Evolutionary conservation across 1,284 basidiomycete genomes (phyloP).

Genomic region (Taiwanofungus camphoratus): DNA sequence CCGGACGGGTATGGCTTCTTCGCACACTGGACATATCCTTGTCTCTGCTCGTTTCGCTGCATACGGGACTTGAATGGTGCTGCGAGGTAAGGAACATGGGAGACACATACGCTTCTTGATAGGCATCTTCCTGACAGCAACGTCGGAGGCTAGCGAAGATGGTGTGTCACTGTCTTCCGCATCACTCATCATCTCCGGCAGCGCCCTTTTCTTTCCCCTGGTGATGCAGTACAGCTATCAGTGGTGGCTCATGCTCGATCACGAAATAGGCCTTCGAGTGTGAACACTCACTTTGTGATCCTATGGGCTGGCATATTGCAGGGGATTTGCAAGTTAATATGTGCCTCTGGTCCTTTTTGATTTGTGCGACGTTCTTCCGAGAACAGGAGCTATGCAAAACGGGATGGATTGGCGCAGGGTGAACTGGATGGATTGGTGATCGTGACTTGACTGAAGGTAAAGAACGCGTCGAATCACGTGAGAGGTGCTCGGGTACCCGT

Average conservation of each 20-base stretch:
- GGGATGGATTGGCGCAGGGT: conserved; percentile 10
- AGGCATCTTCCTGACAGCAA: conserved; percentile 15
- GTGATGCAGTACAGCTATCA: too few species aligned
- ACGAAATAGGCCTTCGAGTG: conserved; percentile 4
- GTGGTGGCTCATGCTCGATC: not conserved
- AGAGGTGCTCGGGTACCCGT: too few species aligned
- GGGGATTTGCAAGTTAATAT: not conserved
- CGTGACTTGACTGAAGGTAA: not conserved
- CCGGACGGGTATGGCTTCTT: conserved; percentile 63
- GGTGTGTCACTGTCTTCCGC: conserved; percentile 11
- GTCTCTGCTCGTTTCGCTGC: conserved; percentile 69
- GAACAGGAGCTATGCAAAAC: not conserved
- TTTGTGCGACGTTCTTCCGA: conserved; percentile 2
- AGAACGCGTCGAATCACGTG: conserved; percentile 7
- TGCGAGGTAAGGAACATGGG: too few species aligned
- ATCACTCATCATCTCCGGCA: conserved; percentile 10
- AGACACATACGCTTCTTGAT: conserved; percentile 24
- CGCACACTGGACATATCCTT: conserved; percentile 64
- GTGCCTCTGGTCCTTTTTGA: not conserved
- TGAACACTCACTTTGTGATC: conserved; percentile 22
- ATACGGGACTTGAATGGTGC: not conserved
- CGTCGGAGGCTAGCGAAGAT: conserved; percentile 6
- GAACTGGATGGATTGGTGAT: conserved; percentile 18
- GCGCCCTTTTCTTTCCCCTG: conserved; percentile 22
- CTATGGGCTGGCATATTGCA: conserved; percentile 18